phyloP scores from a whole-genome alignment of 2,329 filamentous ascomycete genomes.

The Rutstroemia sydowiana region DNA sequence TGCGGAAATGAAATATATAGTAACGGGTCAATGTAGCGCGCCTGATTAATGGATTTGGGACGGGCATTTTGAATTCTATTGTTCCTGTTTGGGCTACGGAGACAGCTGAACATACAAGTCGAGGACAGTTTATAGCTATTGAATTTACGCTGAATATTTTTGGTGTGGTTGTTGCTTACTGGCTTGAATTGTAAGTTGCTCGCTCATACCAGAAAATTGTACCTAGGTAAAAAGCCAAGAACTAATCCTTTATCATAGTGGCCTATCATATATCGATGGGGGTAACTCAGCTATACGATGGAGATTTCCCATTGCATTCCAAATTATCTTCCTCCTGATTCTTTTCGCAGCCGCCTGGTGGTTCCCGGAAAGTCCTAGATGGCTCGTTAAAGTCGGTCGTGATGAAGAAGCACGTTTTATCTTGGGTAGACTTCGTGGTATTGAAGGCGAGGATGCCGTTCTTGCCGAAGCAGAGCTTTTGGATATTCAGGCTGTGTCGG shows the following conservation, averaged over 20 bases:
- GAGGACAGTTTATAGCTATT: conserved; percentile 62
- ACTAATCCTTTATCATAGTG: neutral
- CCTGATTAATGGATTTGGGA: neutral
- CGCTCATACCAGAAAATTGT: too few relatives aligned
- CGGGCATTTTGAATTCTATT: neutral
- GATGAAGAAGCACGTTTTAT: conserved; percentile 34
- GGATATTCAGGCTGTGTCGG: neutral
- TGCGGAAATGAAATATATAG: too few relatives aligned
- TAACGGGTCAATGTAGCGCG: neutral
- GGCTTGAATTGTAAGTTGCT: conserved; percentile 37
- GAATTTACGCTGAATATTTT: conserved; percentile 70
- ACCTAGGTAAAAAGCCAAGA: neutral
- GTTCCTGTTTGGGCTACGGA: neutral
- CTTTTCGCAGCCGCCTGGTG: conserved; percentile 46
- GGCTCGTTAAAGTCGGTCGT: conserved; percentile 37
- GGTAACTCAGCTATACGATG: conserved; percentile 30
- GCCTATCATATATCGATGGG: neutral
- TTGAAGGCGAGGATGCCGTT: neutral
- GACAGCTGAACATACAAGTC: conserved; percentile 17
- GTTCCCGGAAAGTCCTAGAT: conserved; percentile 45
- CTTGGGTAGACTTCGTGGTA: neutral
- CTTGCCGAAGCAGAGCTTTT: neutral
- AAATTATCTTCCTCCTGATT: conserved; percentile 51
- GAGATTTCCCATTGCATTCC: conserved; percentile 55
- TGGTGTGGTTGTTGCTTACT: conserved; percentile 58